Evolutionary conservation across 75 land plant genomes (phyloP).

Genomic region (Isoetes taiwanensis): DNA sequence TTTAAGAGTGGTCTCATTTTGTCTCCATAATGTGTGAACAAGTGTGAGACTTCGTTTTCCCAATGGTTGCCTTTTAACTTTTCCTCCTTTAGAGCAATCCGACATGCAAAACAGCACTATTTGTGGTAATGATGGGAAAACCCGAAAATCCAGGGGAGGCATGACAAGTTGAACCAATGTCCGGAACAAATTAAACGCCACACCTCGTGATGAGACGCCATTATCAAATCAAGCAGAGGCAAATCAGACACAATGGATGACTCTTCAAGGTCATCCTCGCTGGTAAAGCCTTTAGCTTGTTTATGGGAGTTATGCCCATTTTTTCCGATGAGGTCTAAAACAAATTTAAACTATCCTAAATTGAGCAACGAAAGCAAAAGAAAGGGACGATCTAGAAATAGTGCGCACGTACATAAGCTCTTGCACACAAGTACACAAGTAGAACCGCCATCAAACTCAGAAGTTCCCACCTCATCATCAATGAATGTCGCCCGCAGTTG

Average conservation of each 20-base stretch:
- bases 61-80: slow-evolving; percentile 47
- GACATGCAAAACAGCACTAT: slow-evolving; percentile 68
- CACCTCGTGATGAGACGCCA: slow-evolving; percentile 75
- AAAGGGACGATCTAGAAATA: too few species aligned
- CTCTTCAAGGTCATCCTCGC: slow-evolving; percentile 84
- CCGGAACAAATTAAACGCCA: too few species aligned
- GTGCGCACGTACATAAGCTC: too few species aligned
- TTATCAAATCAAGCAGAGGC: slow-evolving; percentile 51
- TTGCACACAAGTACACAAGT: too few species aligned
- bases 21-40: slow-evolving; percentile 62
- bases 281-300: slow-evolving; percentile 65
- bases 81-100: slow-evolving; percentile 48
- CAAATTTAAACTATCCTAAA: too few species aligned
- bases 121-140: slow-evolving; percentile 66
- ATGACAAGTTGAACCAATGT: too few species aligned
- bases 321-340: too few species aligned
- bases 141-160: slow-evolving; percentile 27
- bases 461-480: too few species aligned
- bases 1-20: slow-evolving; percentile 72
- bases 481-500: too few species aligned
- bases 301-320: too few species aligned
- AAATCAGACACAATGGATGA: slow-evolving; percentile 64
- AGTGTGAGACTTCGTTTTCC: slow-evolving; percentile 55
- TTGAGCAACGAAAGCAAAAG: too few species aligned
- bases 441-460: too few species aligned